A percentile compares a stretch with the other conserved stretches of the same genome.
Evolutionary conservation across 139 green algal species (phyloP).

Genomic region (Chlamydomonas applanata): DNA sequence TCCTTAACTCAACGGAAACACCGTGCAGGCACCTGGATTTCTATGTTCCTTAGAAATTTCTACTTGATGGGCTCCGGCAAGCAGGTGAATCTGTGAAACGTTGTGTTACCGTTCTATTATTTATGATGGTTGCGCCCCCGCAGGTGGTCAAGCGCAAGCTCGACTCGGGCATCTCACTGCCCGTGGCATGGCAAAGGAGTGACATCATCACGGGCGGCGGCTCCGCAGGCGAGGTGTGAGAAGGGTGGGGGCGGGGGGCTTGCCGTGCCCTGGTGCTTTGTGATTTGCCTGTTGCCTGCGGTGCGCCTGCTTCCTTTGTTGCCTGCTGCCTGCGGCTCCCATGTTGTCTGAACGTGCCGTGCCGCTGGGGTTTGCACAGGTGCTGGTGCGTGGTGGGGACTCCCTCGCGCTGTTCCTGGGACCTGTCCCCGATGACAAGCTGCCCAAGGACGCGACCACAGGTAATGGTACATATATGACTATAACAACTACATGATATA

Average conservation of each 20-base stretch:
- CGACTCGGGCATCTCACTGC: slow-evolving; percentile 47
- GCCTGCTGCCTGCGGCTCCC: not conserved
- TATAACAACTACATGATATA: too few relatives aligned
- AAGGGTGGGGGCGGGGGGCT: too few relatives aligned
- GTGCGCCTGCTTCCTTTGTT: too few relatives aligned
- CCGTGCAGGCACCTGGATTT: too few relatives aligned
- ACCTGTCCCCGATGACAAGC: slow-evolving; percentile 66
- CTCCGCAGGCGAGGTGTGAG: not conserved
- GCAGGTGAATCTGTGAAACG: too few relatives aligned
- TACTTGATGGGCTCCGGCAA: too few relatives aligned
- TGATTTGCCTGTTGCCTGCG: not conserved
- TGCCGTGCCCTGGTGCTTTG: too few relatives aligned
- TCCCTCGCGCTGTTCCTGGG: slow-evolving; percentile 62
- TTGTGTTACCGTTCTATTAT: too few relatives aligned
- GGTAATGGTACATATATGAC: slow-evolving; percentile 19
- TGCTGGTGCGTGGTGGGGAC: slow-evolving; percentile 18
- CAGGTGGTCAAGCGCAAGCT: slow-evolving; percentile 56
- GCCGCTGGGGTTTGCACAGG: not conserved
- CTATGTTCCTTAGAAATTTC: too few relatives aligned
- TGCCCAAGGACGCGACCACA: slow-evolving; percentile 79
- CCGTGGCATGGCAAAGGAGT: slow-evolving; percentile 57
- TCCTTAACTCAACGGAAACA: too few relatives aligned
- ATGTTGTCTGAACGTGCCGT: too few relatives aligned
- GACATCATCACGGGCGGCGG: slow-evolving; percentile 40
- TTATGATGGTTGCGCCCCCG: too few relatives aligned